A percentile compares a stretch with the other conserved stretches of the same genome.
These are phyloP conservation scores for Davidsoniella eucalypti DNA, from an alignment of 2,329 filamentous ascomycete species.

Conservation along the genomic window DNA sequence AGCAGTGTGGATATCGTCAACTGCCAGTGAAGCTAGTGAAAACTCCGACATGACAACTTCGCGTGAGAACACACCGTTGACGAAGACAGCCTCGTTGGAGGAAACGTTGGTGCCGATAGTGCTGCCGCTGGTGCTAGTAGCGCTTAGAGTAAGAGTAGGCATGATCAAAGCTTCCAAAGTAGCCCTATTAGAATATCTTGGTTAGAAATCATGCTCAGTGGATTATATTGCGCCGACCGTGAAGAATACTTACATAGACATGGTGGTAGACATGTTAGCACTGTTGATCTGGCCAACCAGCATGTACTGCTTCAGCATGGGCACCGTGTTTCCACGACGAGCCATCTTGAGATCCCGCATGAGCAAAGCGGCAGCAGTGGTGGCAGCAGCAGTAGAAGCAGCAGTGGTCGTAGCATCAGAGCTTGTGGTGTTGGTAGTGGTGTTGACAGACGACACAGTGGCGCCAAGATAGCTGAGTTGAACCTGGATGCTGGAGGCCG, in stretches of 20 bases:
- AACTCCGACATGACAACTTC: conserved; percentile 36
- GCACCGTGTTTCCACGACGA: conserved; percentile 11
- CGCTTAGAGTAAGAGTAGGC: conserved; percentile 50
- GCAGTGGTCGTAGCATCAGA: background rate
- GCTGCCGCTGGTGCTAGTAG: conserved; percentile 33
- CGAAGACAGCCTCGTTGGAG: conserved; percentile 53
- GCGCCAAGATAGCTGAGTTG: conserved; percentile 38
- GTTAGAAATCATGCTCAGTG: conserved; percentile 2
- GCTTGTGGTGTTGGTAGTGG: conserved; percentile 18
- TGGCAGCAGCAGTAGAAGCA: background rate
- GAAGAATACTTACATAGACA: conserved; percentile 40
- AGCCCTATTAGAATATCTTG: conserved; percentile 24
- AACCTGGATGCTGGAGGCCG: conserved; percentile 36
- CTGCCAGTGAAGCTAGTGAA: conserved; percentile 31
- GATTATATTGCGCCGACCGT: background rate
- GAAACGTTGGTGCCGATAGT: conserved; percentile 47
- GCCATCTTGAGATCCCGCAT: conserved; percentile 13
- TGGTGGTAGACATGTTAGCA: conserved; percentile 33
- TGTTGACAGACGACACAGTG: conserved; percentile 28
- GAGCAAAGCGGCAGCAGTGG: background rate
- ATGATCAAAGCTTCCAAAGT: conserved; percentile 47
- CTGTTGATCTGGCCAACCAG: conserved; percentile 54
- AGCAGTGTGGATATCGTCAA: conserved; percentile 28
- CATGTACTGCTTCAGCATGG: conserved; percentile 43
- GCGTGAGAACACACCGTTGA: conserved; percentile 52